phyloP scores from a whole-genome alignment of 2,329 filamentous ascomycete genomes.

The Paraconiothyrium sp. region DNA sequence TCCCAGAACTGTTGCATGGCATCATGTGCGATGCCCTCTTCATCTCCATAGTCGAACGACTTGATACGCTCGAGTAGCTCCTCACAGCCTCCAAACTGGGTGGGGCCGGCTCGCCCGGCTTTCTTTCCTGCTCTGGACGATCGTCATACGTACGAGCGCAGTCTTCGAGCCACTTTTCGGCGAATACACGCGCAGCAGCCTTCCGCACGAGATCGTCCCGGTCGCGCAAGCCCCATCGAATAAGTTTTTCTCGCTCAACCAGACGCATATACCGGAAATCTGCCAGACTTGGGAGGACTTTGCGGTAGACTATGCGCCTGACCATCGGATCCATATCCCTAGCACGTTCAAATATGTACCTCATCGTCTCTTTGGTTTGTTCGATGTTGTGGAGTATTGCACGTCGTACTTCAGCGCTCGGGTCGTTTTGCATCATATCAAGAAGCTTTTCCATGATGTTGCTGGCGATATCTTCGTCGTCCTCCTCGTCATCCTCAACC shows the following conservation, averaged over 20 bases:
- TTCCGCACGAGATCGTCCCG: slow-evolving; percentile 94
- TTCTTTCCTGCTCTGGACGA: slow-evolving; percentile 63
- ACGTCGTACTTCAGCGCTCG: slow-evolving; percentile 90
- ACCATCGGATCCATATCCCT: slow-evolving; percentile 88
- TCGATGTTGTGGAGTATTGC: slow-evolving; percentile 91
- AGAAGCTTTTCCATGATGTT: slow-evolving; percentile 84
- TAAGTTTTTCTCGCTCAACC: slow-evolving; percentile 92
- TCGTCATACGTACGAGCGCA: slow-evolving; percentile 75
- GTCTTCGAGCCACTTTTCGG: slow-evolving; percentile 97
- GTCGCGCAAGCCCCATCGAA: slow-evolving; percentile 93
- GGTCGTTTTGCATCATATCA: slow-evolving; percentile 90
- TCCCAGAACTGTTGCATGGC: slow-evolving; percentile 98
- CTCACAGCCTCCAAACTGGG: slow-evolving; percentile 80
- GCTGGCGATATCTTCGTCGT: slow-evolving; percentile 71
- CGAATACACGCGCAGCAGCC: slow-evolving; percentile 87
- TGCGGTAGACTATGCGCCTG: slow-evolving; percentile 84
- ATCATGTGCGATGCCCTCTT: slow-evolving; percentile 89
- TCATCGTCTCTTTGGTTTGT: slow-evolving; percentile 81
- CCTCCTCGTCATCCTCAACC: slow-evolving; percentile 71
- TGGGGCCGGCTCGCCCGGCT: slow-evolving; percentile 54
- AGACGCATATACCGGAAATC: slow-evolving; percentile 95
- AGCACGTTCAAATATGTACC: slow-evolving; percentile 88
- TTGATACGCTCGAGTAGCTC: slow-evolving; percentile 93
- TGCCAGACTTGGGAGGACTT: slow-evolving; percentile 84
- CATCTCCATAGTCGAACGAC: slow-evolving; percentile 86